Percentiles rank a stretch among this genome's conserved stretches.
These are phyloP conservation scores for Gaertneriomyces semiglobifer DNA, from an alignment of 192 early-diverging fungal genomes.

Conservation along the genomic window DNA sequence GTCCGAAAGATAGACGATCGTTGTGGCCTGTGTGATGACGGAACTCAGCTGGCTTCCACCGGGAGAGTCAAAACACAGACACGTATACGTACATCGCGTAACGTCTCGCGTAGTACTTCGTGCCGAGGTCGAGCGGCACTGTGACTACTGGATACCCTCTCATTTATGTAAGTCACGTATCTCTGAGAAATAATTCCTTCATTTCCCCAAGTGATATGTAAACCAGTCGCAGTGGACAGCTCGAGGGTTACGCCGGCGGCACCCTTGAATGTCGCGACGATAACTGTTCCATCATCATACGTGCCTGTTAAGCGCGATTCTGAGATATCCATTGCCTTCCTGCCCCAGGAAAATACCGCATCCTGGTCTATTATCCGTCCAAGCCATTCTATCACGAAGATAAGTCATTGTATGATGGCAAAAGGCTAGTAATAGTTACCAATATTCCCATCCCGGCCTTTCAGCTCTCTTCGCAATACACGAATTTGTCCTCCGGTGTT, in stretches of 20 bases:
- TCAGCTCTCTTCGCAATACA: constrained; percentile 1
- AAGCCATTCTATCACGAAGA: background rate
- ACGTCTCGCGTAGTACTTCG: too few relatives aligned
- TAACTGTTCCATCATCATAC: too few relatives aligned
- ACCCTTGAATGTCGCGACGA: too few relatives aligned
- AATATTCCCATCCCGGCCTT: constrained; percentile 15
- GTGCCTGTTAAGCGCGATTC: too few relatives aligned
- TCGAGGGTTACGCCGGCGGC: too few relatives aligned
- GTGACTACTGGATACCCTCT: too few relatives aligned
- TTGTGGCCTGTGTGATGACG: background rate
- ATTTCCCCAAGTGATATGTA: too few relatives aligned
- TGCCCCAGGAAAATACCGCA: constrained; percentile 8
- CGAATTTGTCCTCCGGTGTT: constrained; percentile 18
- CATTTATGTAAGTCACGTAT: too few relatives aligned
- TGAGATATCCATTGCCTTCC: background rate
- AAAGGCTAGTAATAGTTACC: constrained; percentile 10
- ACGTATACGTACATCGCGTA: background rate
- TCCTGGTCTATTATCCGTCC: constrained; percentile 13
- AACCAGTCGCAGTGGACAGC: too few relatives aligned
- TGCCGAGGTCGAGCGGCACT: too few relatives aligned
- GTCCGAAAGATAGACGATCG: constrained; percentile 22
- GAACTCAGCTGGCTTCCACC: constrained; percentile 1
- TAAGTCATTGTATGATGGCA: background rate
- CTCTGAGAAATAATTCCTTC: too few relatives aligned
- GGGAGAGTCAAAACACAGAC: background rate